Base-by-base conservation (phyloP, 164 flowering plant genomes). In the Aristolochia contorta region DNA sequence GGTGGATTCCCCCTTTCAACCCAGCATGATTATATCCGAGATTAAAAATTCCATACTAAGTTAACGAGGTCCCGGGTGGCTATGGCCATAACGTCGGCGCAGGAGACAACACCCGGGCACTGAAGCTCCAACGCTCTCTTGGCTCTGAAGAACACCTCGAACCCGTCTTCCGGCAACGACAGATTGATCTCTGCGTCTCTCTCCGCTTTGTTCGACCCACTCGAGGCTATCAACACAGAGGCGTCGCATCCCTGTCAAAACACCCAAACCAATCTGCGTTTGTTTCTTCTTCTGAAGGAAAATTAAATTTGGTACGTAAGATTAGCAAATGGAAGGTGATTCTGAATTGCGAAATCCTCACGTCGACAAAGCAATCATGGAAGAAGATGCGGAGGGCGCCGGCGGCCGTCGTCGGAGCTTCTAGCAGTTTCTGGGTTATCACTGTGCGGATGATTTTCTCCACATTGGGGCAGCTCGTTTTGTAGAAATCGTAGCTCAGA, bases 131-230 rank as follows among this genome's bases (percentile, higher is more conserved):
- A 79, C 22, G 85, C 83, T 55, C 85, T 80, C 65, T 89, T 89
- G 66, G 84, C 84, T 1, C 86, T 80, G 58, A 72, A 68, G 45
- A 89, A 68, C 52, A 81, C 71, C 66, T 84, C 96, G 65, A 83
- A 89, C 16, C 82, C 89, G 61, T 89, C 94, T 15, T 94, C 94
- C n/a, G 94, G 83, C 74, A 89, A 82, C 64, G 89, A 82, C 49
- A 69, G 79, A 73, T 89, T 86, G 68, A 83, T 75, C 67, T 80
- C 86, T 58, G 80, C 74, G 67, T 89, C 94, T 48, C 87, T 87
- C 72, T 89, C 96, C 50, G 93, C 82, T 18, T 22, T 46, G 74
- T 71, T 71, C 70, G 69, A 74, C 45, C 72, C 33, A 50, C 75
- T 78, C 60, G 96, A 81, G 68, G 93, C 69, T 59, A 86, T 22